These are phyloP conservation scores for Elsinoe fawcettii DNA, from an alignment of 2,329 filamentous ascomycete genomes.

Conservation along the genomic window DNA sequence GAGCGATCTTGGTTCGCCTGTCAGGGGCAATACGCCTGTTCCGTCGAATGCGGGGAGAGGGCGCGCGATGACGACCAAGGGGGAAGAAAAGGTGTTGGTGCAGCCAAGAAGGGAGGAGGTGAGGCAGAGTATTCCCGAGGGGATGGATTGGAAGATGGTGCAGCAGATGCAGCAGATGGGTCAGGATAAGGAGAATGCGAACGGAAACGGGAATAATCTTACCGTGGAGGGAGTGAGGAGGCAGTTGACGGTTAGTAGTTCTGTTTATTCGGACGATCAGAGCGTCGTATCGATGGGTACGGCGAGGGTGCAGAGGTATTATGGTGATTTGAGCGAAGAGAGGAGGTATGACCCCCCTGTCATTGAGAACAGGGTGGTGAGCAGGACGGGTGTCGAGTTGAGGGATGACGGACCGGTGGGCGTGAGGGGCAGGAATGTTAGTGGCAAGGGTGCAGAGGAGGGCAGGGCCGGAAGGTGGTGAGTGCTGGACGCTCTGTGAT, in stretches of 20 bases:
- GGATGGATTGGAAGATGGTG: not conserved
- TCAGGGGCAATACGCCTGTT: slow-evolving; percentile 17
- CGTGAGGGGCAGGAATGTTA: slow-evolving; percentile 53
- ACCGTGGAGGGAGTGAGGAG: not conserved
- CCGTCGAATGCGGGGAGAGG: slow-evolving; percentile 16
- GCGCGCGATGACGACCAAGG: slow-evolving; percentile 1
- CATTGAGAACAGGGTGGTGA: slow-evolving; percentile 37
- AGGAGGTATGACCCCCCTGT: slow-evolving; percentile 16
- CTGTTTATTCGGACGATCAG: slow-evolving; percentile 28
- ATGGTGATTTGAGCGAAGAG: slow-evolving; percentile 32
- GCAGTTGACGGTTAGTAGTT: slow-evolving; percentile 24
- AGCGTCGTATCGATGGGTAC: slow-evolving; percentile 22
- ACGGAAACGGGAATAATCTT: not conserved
- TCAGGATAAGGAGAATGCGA: slow-evolving; percentile 7
- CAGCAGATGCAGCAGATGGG: not conserved
- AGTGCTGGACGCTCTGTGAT: slow-evolving; percentile 4
- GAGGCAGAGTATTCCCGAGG: not conserved
- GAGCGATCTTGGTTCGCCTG: slow-evolving; percentile 23
- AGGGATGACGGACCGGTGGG: slow-evolving; percentile 31
- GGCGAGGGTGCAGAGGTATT: slow-evolving; percentile 37
- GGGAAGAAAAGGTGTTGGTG: not conserved
- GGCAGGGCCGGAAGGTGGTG: slow-evolving; percentile 36
- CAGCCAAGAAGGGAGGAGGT: not conserved
- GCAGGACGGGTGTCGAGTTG: slow-evolving; percentile 41
- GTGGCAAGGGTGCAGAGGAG: slow-evolving; percentile 66